Base-by-base conservation (phyloP, 1,139 yeast species). In the Williopsis jadinii region DNA sequence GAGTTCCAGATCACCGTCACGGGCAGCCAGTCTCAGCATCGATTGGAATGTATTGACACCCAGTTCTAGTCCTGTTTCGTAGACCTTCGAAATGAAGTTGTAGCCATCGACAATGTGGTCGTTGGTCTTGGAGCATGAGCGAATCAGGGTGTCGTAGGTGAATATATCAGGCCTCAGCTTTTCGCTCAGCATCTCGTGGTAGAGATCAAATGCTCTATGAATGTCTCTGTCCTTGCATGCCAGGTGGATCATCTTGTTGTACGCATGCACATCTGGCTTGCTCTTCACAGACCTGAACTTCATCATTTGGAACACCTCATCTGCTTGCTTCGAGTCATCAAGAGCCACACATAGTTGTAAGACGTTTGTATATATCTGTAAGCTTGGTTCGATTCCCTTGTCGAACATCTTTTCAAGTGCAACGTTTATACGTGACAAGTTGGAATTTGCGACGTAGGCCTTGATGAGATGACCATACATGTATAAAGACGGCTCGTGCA, bases 301-400 rank as follows among this genome's bases (percentile, higher is more conserved):
- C 88, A 92, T 81, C 48, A 87, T 77, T 52, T 84, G 92, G 59
- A 92, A 92, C 2, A 85, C 68, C 40, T 80, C 78, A 43, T 76
- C 73, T 0, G 95, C 95, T 49, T 76, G 79, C 30, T 70, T 62
- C 49, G 70, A 77, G 45, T 79, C 73, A 24, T 66, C 64, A 19
- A 75, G 56, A 44, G 77, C 71, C 3, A 80, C 77, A 54, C 85
- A 81, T 15, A 87, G 73, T 46, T 82, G 81, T 41, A 88, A 60
- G 2, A 87, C 69, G 26, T 79, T 75, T 2, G 84, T 72, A 52
- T 81, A 83, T 3, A 83, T 70, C 3, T 67, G 63, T n/a, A 71
- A 66, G 8, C 79, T 68, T 3, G 92, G 85, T 33, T 66, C 64
- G 5, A 83, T 46, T 0, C 71, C 73, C n/a, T 57, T 29, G 63